Conservation (phyloP, 2,329 filamentous ascomycete species). For the Sarocladium strictum region DNA sequence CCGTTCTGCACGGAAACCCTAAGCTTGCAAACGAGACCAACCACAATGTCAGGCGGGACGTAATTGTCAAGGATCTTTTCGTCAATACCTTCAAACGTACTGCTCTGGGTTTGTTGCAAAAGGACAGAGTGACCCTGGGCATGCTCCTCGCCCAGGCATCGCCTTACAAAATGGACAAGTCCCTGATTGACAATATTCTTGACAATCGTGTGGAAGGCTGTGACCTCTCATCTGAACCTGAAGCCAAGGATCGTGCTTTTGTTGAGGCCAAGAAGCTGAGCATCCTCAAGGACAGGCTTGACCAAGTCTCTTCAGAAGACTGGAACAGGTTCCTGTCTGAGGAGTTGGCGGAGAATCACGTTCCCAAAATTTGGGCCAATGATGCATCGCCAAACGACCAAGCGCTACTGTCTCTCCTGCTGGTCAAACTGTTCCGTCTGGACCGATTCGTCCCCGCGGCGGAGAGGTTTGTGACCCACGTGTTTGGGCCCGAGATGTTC, state of each 20-base stretch:
- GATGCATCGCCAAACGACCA: slow-evolving; percentile 60
- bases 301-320: slow-evolving; percentile 51
- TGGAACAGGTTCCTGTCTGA: slow-evolving; percentile 83
- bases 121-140: slow-evolving; percentile 87
- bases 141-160: slow-evolving; percentile 93
- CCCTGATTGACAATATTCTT: slow-evolving; percentile 77
- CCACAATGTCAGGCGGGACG: slow-evolving; percentile 73
- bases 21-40: slow-evolving; percentile 65
- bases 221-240: slow-evolving; percentile 67
- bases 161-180: slow-evolving; percentile 93
- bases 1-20: slow-evolving; percentile 77
- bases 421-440: slow-evolving; percentile 91
- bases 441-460: slow-evolving; percentile 91
- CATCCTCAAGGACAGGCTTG: slow-evolving; percentile 67
- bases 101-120: slow-evolving; percentile 86
- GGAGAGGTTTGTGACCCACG: slow-evolving; percentile 79
- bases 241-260: slow-evolving; percentile 63
- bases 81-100: slow-evolving; percentile 88
- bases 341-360: slow-evolving; percentile 78
- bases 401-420: slow-evolving; percentile 73
- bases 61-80: slow-evolving; percentile 89
- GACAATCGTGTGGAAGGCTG: slow-evolving; percentile 69
- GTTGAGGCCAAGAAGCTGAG: slow-evolving; percentile 61
- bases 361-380: slow-evolving; percentile 71
- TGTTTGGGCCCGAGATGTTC: slow-evolving; percentile 79